Evolutionary conservation across 768 basidiomycete species (phyloP), one percentile per base, ranked within the genome.

Genomic region (Crassisporium funariophilum): DNA sequence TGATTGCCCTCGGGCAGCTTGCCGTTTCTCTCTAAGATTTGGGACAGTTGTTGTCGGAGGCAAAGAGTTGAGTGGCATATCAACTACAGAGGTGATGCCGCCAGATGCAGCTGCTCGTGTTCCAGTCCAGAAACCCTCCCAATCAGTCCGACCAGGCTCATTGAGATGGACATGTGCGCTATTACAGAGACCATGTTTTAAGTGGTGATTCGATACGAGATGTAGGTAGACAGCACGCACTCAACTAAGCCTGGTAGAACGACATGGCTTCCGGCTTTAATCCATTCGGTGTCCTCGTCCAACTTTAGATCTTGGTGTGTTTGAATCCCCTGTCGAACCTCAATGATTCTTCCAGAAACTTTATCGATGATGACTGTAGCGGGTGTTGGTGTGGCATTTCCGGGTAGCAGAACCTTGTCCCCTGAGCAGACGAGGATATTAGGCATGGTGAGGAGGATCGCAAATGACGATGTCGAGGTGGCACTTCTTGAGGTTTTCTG

Each of bases 61-160:
- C 44, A 98, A 90, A 2, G 94, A 95, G 66, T 99, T 98, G 44
- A 99, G 74, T 2, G 95, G 97, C 95, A 98, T 99, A 69, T 98
- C 97, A 23, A 98, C 86, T 16, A 98, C 73, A 5, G 92, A 91
- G 6, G 95, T 98, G n/a, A 98, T 83, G 5, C 95, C 97, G 16
- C 95, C 95, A 1, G 92, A 88, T 2, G 84, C 82, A 1, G 95
- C 95, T 15, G 95, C 95, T 44, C 75, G 71, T 1, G 94, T 95
- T n/a, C 92, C 94, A 0, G 91, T 90, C 70, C 77, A 81, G 63
- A 97, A 95, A 0, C 94, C 94, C 61, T 97, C 94, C 94, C 94
- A 97, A 48, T 87, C 83, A 2, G 91, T 91, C 19, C 94, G 82
- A 10, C 94, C 94, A 6, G 93, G 94, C 58, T 95, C 91, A 66